phyloP scores from a whole-genome alignment of 495 filamentous ascomycete genomes.

The Immersiella caudata region DNA sequence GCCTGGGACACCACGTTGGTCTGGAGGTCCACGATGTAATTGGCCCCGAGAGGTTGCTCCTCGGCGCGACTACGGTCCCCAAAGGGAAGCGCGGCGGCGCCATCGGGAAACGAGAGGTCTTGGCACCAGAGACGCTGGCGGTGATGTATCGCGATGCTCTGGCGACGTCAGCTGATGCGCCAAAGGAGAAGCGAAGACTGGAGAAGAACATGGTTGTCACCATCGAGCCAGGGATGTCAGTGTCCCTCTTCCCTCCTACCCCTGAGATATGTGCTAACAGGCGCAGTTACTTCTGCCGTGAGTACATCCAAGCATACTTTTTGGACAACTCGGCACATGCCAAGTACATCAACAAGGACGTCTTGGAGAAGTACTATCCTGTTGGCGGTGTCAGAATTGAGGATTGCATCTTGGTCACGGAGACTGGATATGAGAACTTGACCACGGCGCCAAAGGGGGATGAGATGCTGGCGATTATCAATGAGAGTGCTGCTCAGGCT shows the following conservation, averaged over 20 bases:
- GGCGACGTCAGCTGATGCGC: neutral
- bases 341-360: constrained; percentile 72
- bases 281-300: constrained; percentile 63
- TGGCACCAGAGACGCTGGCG: constrained; percentile 26
- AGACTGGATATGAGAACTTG: constrained; percentile 76
- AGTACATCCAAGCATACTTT: constrained; percentile 64
- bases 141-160: constrained; percentile 30
- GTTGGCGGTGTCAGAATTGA: constrained; percentile 92
- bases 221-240: constrained; percentile 81
- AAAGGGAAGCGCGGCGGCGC: constrained; percentile 10
- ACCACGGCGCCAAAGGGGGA: constrained; percentile 81
- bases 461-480: constrained; percentile 46
- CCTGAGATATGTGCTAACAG: neutral
- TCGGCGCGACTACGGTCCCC: constrained; percentile 1
- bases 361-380: constrained; percentile 69
- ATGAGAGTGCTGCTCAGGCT: neutral
- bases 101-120: constrained; percentile 26
- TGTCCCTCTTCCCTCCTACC: constrained; percentile 2
- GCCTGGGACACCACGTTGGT: constrained; percentile 85
- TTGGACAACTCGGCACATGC: constrained; percentile 62
- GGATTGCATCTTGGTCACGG: constrained; percentile 84
- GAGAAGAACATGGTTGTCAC: constrained; percentile 78
- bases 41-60: constrained; percentile 32
- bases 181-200: constrained; percentile 45
- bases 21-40: constrained; percentile 85